Evolutionary conservation across 345 rosid genomes (phyloP), one percentile per base, ranked within the genome.

Genomic region (Nephelium lappaceum): DNA sequence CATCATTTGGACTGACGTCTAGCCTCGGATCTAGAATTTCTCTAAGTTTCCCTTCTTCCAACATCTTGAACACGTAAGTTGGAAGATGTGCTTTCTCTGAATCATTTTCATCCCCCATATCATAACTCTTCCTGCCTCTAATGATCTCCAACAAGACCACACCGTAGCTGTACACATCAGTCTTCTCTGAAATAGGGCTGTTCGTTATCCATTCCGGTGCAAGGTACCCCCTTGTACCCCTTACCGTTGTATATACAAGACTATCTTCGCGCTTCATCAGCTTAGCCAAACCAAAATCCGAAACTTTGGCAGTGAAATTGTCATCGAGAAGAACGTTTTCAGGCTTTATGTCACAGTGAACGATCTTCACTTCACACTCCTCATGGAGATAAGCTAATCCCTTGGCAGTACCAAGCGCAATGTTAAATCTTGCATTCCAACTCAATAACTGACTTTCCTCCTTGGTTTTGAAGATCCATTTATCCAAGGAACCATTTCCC

Each of bases 201-300:
- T 83, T 85, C 51, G 85, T 80, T 77, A 87, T 84, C 93, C 93
- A 89, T 77, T 89, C 91, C 1, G 93, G 93, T n/a, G 93, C 91
- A 60, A 89, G 85, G 74, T 89, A 89, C 19, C 93, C 93, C 73
- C 93, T 80, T 8, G 93, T 89, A 8, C 91, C 92, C 64, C 90
- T 82, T 53, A 87, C 55, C 18, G 87, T 87, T 0, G 90, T 87
- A 51, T 80, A 82, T 41, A 85, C 87, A 65, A 76, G 84, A 73
- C 88, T 87, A 67, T 85, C 86, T 71, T 87, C 90, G 5, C 88
- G 77, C 53, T 68, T 85, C 90, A 85, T 87, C 43, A 87, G 81
- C 81, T 87, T 87, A 0, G 90, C 90, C 77, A 87, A 73, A 31
- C 90, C 90, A 71, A 87, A 87, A 77, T 87, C 90, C 5, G 90